Evolutionary conservation across 2,329 filamentous ascomycete genomes (phyloP).

Genomic region (Teratosphaeria zuluensis): DNA sequence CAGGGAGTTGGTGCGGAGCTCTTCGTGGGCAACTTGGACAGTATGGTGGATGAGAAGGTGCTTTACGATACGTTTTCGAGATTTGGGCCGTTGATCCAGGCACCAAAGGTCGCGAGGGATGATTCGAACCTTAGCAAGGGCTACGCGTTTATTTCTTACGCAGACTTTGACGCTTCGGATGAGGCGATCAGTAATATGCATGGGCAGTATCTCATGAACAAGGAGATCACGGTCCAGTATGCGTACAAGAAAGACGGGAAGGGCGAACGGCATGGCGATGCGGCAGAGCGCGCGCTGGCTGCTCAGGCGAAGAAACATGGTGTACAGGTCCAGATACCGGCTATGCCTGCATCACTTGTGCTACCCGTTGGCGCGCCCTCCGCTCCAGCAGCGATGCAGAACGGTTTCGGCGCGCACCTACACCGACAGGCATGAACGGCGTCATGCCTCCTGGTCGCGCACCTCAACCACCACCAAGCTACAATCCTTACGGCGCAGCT

Average conservation of each 20-base stretch:
- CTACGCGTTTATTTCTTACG: slow-evolving; percentile 91
- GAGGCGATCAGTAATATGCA: slow-evolving; percentile 88
- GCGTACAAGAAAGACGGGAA: slow-evolving; percentile 99
- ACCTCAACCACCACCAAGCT: slow-evolving; percentile 10
- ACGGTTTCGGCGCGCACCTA: neutral
- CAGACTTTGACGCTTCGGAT: slow-evolving; percentile 87
- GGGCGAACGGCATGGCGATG: slow-evolving; percentile 88
- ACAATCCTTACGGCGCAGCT: slow-evolving; percentile 4
- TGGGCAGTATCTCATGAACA: slow-evolving; percentile 93
- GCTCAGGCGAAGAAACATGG: slow-evolving; percentile 91
- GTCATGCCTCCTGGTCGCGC: neutral
- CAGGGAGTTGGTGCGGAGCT: slow-evolving; percentile 87
- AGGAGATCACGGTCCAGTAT: slow-evolving; percentile 92
- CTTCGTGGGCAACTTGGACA: slow-evolving; percentile 90
- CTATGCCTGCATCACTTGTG: slow-evolving; percentile 65
- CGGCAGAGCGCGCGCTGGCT: slow-evolving; percentile 84
- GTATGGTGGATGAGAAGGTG: slow-evolving; percentile 89
- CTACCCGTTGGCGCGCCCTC: slow-evolving; percentile 31
- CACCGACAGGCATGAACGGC: neutral
- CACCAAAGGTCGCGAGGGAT: slow-evolving; percentile 88
- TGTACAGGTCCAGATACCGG: slow-evolving; percentile 70
- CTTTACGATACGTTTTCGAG: slow-evolving; percentile 91
- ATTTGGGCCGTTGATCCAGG: slow-evolving; percentile 73
- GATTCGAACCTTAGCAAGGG: slow-evolving; percentile 84
- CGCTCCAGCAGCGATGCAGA: slow-evolving; percentile 35